A percentile compares a stretch with the other conserved stretches of the same genome.
These are phyloP conservation scores for Ceratocystis smalleyi DNA, from an alignment of 2,329 filamentous ascomycete genomes.

Conservation along the genomic window DNA sequence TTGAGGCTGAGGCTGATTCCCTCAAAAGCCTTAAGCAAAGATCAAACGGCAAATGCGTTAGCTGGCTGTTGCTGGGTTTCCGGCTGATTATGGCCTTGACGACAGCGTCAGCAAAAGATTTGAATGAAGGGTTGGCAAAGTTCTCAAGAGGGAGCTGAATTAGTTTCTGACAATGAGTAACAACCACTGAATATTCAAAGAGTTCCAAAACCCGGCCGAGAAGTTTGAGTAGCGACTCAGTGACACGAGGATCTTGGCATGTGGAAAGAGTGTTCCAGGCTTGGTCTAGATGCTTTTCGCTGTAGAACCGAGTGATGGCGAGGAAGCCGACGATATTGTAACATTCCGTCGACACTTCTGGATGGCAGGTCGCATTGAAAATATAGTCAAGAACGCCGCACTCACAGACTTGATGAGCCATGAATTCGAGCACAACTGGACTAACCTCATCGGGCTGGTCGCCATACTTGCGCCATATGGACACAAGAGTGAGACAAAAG, in stretches of 20 bases:
- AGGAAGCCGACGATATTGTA: conserved; percentile 78
- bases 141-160: conserved; percentile 44
- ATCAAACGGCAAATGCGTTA: conserved; percentile 32
- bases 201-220: conserved; percentile 33
- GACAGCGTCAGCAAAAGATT: conserved; percentile 44
- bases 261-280: conserved; percentile 73
- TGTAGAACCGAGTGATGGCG: conserved; percentile 61
- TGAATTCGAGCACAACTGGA: conserved; percentile 43
- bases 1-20: conserved; percentile 46
- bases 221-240: conserved; percentile 63
- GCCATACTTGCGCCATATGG: conserved; percentile 45
- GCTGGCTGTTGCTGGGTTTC: conserved; percentile 25
- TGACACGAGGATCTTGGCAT: conserved; percentile 71
- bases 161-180: conserved; percentile 59
- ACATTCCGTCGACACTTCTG: conserved; percentile 69
- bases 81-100: conserved; percentile 36
- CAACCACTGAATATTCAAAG: conserved; percentile 33
- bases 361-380: conserved; percentile 78
- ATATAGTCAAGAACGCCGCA: conserved; percentile 72
- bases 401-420: conserved; percentile 52
- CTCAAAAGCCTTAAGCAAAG: conserved; percentile 52
- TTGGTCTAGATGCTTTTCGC: conserved; percentile 53
- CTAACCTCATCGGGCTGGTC: conserved; percentile 28
- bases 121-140: conserved; percentile 43
- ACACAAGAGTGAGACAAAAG: conserved; percentile 56